Base-by-base conservation (phyloP, 352 stramenopile genomes). In the Plasmopara viticola region DNA sequence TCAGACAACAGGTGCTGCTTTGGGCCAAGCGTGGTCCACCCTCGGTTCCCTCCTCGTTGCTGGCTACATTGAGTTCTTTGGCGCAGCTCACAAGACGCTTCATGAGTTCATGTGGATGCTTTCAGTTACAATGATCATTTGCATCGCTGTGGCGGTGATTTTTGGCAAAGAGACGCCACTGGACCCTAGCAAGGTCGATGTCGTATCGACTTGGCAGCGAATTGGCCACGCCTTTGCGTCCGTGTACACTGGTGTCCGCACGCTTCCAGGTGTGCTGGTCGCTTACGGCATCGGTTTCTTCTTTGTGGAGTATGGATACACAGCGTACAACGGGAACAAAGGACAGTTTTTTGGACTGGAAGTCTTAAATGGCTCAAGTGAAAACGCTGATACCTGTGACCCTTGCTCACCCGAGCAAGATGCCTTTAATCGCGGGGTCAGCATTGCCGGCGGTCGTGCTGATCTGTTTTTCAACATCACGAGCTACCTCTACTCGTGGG, bases 61-160 rank as follows among this genome's bases (percentile, higher is more conserved):
- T 5, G 68, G 68, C 2, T 86, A 80, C 64, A 81, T 83, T 25
- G 57, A 77, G 49, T 58, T 75, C 48, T 83, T 76, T 37, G 75
- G 75, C 6, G 53, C 72, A 9, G 75, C 75, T 0, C 58, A 83
- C 47, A 64, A 73, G 25, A 69, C 66, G 5, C 39, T 84, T 0
- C 60, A 74, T 37, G 68, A 51, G 44, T 86, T 86, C 58, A 62
- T 86, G 44, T 72, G 56, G 35, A 84, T 81, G 70, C 47, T 86
- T 0, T 60, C 74, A 0, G 49, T 60, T 10, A 60, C 68, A 14
- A 81, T 86, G 68, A 41, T 73, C 30, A 41, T 77, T 46, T 72
- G 56, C 12, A 62, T 81, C 14, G 53, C 43, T 4, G 47, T 68
- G 0, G 70, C 68, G 6, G 63, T 64, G 44, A 17, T 65, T 10